These are phyloP conservation scores for Zygoascus biomembranicola DNA, from an alignment of 805 yeast genomes.

Conservation along the genomic window DNA sequence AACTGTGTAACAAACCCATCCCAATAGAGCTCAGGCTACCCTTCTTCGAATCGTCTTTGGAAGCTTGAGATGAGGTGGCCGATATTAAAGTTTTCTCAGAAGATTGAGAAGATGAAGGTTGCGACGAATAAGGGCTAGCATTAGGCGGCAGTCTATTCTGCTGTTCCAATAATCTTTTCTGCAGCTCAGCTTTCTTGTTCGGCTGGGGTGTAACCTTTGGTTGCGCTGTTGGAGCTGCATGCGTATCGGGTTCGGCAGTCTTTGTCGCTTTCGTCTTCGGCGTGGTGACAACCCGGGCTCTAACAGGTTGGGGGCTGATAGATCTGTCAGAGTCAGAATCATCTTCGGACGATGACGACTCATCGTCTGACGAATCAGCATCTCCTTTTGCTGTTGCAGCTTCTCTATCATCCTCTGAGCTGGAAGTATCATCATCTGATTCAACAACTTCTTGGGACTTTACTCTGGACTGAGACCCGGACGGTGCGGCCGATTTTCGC, in stretches of 20 bases:
- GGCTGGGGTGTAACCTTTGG: background rate
- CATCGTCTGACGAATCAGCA: background rate
- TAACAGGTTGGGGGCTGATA: slow-evolving; percentile 10
- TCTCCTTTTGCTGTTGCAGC: background rate
- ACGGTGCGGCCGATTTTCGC: too few relatives aligned
- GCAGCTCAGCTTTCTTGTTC: background rate
- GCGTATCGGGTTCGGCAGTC: background rate
- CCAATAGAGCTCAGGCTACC: background rate
- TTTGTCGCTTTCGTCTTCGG: slow-evolving; percentile 1
- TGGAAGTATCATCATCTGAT: background rate
- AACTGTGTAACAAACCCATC: background rate
- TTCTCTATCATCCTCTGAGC: background rate
- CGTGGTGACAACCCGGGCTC: slow-evolving; percentile 1
- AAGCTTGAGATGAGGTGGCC: background rate
- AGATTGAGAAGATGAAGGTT: background rate
- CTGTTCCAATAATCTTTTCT: background rate
- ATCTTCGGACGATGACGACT: slow-evolving; percentile 3
- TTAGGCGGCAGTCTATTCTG: background rate
- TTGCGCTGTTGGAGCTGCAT: background rate
- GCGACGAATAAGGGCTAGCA: background rate
- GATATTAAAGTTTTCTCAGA: background rate
- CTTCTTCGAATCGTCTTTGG: background rate
- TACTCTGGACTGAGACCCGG: background rate
- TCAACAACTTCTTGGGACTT: background rate
- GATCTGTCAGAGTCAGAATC: slow-evolving; percentile 9